These are phyloP conservation scores for Mycena venus DNA, from an alignment of 768 basidiomycete genomes.

Conservation along the genomic window DNA sequence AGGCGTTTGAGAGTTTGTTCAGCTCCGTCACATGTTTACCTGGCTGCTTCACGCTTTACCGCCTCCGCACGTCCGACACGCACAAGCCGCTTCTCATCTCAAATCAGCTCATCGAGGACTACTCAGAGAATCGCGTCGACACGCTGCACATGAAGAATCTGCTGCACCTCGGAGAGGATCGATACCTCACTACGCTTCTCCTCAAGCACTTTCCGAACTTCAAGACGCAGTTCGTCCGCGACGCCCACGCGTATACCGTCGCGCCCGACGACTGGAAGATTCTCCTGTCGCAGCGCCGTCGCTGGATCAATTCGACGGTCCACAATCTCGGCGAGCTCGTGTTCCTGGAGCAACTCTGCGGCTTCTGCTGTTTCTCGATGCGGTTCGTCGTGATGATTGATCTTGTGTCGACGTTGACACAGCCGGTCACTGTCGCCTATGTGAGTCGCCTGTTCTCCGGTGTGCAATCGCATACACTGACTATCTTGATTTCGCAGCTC, in stretches of 20 bases:
- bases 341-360: constrained; percentile 91
- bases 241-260: constrained; percentile 94
- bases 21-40: constrained; percentile 99
- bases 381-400: constrained; percentile 98
- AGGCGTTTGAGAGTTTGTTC: constrained; percentile 97
- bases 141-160: constrained; percentile 99
- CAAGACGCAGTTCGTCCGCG: constrained; percentile 96
- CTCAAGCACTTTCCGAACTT: constrained; percentile 94
- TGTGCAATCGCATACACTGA: not conserved
- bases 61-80: constrained; percentile 93
- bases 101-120: constrained; percentile 91
- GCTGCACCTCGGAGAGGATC: constrained; percentile 98
- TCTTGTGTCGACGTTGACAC: constrained; percentile 86
- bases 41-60: constrained; percentile 98
- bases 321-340: constrained; percentile 96
- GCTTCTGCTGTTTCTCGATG: constrained; percentile 99
- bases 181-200: constrained; percentile 95
- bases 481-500: constrained; percentile 69
- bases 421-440: constrained; percentile 90
- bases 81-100: constrained; percentile 97
- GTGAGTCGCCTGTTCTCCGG: constrained; percentile 64
- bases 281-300: constrained; percentile 93
- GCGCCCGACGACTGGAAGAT: constrained; percentile 97
- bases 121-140: constrained; percentile 97
- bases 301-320: constrained; percentile 99